These are phyloP conservation scores for Paramecium pentaurelia DNA, from an alignment of 73 alveolate genomes.

Conservation along the genomic window DNA sequence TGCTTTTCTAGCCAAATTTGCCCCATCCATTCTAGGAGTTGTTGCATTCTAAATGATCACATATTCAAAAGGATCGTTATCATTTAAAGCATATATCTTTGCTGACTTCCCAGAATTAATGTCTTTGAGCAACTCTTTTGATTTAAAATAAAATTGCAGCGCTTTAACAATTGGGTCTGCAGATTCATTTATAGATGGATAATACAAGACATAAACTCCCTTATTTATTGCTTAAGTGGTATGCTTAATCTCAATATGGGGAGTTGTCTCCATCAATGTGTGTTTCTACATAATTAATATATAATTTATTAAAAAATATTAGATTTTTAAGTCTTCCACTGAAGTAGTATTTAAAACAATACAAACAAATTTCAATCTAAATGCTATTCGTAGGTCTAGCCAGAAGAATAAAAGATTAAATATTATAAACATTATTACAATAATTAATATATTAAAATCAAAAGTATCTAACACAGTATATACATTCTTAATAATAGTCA, in stretches of 20 bases:
- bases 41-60: background rate
- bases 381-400: too few species aligned
- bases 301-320: background rate
- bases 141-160: background rate
- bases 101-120: background rate
- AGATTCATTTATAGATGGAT: background rate
- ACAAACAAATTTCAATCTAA: too few species aligned
- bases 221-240: background rate
- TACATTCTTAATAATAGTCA: too few species aligned
- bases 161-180: background rate
- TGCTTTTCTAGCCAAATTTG: background rate
- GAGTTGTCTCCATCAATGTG: background rate
- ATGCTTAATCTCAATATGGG: background rate
- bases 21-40: background rate
- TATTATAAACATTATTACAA: slow-evolving; percentile 53
- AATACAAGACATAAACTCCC: background rate
- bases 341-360: background rate
- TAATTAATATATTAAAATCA: too few species aligned
- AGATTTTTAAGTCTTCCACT: background rate
- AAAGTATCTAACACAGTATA: too few species aligned
- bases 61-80: background rate
- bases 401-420: slow-evolving; percentile 77
- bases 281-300: background rate
- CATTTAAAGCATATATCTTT: background rate
- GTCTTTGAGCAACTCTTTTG: background rate